Base-by-base conservation (phyloP, 495 filamentous ascomycete genomes). In the Podospora didyma region DNA sequence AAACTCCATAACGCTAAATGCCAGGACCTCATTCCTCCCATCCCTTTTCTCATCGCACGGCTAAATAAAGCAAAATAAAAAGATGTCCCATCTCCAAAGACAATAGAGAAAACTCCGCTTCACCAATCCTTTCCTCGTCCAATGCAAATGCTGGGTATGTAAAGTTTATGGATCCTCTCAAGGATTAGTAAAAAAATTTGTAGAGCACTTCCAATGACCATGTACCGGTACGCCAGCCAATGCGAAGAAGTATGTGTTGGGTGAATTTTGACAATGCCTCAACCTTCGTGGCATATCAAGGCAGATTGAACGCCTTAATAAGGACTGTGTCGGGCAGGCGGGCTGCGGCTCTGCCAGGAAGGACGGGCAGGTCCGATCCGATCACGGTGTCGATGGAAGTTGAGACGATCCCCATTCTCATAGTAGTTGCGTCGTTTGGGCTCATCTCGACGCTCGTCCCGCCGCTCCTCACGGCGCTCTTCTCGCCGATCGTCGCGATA, bases 401-500 rank as follows among this genome's bases (percentile, higher is more conserved):
- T 69, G 7, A 71, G 61, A 3, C 69, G 66, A 48, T 71, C 69
- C 51, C 60, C 63, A 28, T 68, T 68, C 6, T 69, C 67, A 42
- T 71, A 71, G 37, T 65, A 69, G 46, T 62, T 66, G 28, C 67
- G 64, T 20, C 67, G 69, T 22, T 59, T 54, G 2, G 60, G 62
- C 34, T 69, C 64, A 37, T 69, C 72, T 41, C 75, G 61, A 20
- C 72, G 65, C 49, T 65, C 17, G 46, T 68, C 72, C 35, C 74
- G 60, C 19, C 72, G 64, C 39, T 64, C 62, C 21, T 64, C 62
- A 4, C 64, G 62, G 20, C 58, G 55, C 17, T 60, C 61, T 42
- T 64, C 69, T 48, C 72, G 61, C n/a, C 71, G 63, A 41, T 72
- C 70, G 34, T 75, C 70, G 23, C 64, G 67, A 35, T 51, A 51